phyloP scores from a whole-genome alignment of 2,329 filamentous ascomycete species.

The Juglanconis sp. region DNA sequence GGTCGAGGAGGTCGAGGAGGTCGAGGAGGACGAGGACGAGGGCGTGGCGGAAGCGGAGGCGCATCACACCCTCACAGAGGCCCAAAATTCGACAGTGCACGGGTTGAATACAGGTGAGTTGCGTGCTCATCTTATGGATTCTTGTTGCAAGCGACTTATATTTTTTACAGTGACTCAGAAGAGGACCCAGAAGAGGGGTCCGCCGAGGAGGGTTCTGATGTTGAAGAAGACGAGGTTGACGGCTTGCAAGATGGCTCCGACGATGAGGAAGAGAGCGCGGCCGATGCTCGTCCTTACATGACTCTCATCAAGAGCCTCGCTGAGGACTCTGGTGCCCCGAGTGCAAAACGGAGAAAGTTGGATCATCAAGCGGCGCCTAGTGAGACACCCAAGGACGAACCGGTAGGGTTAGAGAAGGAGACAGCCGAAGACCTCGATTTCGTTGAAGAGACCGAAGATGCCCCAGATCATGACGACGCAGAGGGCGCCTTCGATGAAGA shows the following conservation, averaged over 20 bases:
- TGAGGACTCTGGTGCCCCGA: slow-evolving; percentile 38
- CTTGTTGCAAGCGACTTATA: slow-evolving; percentile 20
- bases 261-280: slow-evolving; percentile 32
- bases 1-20: slow-evolving; percentile 24
- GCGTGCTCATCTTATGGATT: slow-evolving; percentile 5
- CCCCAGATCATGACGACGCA: slow-evolving; percentile 33
- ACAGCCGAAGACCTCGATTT: slow-evolving; percentile 37
- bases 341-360: slow-evolving; percentile 57
- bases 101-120: slow-evolving; percentile 30
- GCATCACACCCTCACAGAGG: slow-evolving; percentile 24
- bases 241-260: slow-evolving; percentile 43
- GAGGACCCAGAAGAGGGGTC: slow-evolving; percentile 32
- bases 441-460: slow-evolving; percentile 43
- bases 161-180: slow-evolving; percentile 24
- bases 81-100: slow-evolving; percentile 42
- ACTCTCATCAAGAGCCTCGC: slow-evolving; percentile 57
- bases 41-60: slow-evolving; percentile 24
- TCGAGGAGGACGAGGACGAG: slow-evolving; percentile 25
- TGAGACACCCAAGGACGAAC: slow-evolving; percentile 19
- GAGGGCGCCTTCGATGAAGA: slow-evolving; percentile 28
- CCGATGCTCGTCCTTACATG: slow-evolving; percentile 50
- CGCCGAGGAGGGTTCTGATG: slow-evolving; percentile 39
- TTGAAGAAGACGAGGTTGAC: slow-evolving; percentile 47
- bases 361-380: slow-evolving; percentile 32
- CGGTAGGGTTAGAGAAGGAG: slow-evolving; percentile 24